Evolutionary conservation across 225 moss, liverwort and hornwort genomes (phyloP), one percentile per base, ranked within the genome.

Genomic region (Climacium dendroides): DNA sequence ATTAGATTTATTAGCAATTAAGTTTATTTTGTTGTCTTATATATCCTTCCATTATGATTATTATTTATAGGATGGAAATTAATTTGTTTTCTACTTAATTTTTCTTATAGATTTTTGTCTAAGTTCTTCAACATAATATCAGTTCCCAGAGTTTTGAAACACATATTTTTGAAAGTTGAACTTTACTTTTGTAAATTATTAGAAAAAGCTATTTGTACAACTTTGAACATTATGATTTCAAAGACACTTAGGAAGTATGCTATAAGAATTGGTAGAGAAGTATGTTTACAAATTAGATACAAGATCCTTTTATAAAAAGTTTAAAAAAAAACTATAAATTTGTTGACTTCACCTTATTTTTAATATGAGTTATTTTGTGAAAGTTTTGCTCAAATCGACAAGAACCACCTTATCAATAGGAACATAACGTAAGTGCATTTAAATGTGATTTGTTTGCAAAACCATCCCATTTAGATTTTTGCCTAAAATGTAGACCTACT

Each of bases 361-460:
- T 6, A 72, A n/a, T n/a, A n/a, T n/a, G n/a, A n/a, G n/a, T 29
- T 45, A 18, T 72, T 45, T 45, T 45, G 10, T 6, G 0, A 45
- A 45, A 72, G 71, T 17, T 72, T 45, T 45, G 16, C 1, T 72
- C 9, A 10, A 45, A 29, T 45, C 29, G 45, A 29, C 10, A 29
- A 45, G 6, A 72, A 18, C 15, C 10, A 28, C 9, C 3, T 72
- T 29, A 2, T 16, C 4, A 45, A 9, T 9, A 10, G 29, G 29
- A 29, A 45, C 0, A 1, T 18, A 29, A 45, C 0, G 1, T 45
- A 17, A 43, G 2, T 45, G 5, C 6, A 28, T 9, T 6, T 45
- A 24, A 13, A 39, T 69, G 13, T 39, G 20, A 39, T 69, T 69
- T 39, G 24, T 24, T 22, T 39, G 7, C 24, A 39, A 69, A 69